phyloP scores from a whole-genome alignment of 2,329 filamentous ascomycete species.

The Fusarium euwallaceae region DNA sequence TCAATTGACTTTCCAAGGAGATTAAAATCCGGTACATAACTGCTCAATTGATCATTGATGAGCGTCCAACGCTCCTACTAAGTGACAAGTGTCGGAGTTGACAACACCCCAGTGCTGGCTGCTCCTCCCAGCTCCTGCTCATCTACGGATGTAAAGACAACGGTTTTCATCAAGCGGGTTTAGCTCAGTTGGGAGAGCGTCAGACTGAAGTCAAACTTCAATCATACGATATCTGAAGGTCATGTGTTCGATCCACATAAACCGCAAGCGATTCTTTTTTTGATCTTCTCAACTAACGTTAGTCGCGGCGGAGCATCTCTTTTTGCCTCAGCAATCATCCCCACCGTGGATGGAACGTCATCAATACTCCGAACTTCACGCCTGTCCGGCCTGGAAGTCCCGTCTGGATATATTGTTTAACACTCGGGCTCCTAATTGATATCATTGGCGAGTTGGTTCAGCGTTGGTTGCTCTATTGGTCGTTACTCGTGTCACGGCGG shows the following conservation, averaged over 20 bases:
- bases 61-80: too few species aligned
- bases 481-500: neutral
- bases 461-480: neutral
- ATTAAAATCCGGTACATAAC: neutral
- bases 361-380: neutral
- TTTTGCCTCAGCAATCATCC: neutral
- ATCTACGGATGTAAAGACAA: fast-evolving
- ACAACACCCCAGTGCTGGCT: neutral
- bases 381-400: neutral
- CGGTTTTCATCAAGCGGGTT: constrained; percentile 42
- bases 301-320: neutral
- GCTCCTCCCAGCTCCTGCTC: neutral
- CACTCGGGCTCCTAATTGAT: neutral
- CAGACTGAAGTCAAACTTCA: constrained; percentile 43
- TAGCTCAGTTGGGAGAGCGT: constrained; percentile 50
- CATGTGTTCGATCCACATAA: constrained; percentile 50
- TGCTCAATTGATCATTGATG: neutral
- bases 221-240: constrained; percentile 47
- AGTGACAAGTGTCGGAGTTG: too few species aligned
- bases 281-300: neutral
- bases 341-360: neutral
- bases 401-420: neutral
- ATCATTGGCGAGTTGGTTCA: too few species aligned
- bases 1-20: neutral
- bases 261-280: constrained; percentile 38